Conservation (phyloP, 371 early-diverging fungal genomes). For the Rhizomucor pusillus region DNA sequence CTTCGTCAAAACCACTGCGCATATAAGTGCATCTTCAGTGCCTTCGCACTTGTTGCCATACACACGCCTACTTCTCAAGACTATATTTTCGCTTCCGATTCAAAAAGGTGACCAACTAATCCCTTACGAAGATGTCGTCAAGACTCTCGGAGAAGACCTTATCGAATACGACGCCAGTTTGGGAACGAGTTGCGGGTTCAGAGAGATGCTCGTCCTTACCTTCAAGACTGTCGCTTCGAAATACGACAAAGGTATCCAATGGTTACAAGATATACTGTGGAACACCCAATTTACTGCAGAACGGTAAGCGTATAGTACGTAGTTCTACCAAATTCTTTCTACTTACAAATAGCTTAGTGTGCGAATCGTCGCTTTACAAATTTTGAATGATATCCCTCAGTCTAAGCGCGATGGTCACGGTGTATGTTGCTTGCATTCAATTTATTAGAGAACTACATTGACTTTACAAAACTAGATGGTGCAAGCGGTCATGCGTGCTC, state of each 20-base stretch:
- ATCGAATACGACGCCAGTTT: slow-evolving; percentile 47
- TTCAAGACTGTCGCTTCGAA: slow-evolving; percentile 54
- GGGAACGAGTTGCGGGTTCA: slow-evolving; percentile 49
- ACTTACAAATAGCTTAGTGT: slow-evolving; percentile 18
- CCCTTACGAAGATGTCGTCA: slow-evolving; percentile 60
- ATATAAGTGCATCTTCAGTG: slow-evolving; percentile 45
- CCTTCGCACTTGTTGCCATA: slow-evolving; percentile 57
- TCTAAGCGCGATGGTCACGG: slow-evolving; percentile 60
- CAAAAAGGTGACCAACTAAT: slow-evolving; percentile 43
- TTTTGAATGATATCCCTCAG: slow-evolving; percentile 62
- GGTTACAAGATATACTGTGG: slow-evolving; percentile 65
- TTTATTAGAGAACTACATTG: neutral
- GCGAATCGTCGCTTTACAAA: slow-evolving; percentile 57
- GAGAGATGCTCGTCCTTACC: slow-evolving; percentile 47
- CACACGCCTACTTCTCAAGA: slow-evolving; percentile 53
- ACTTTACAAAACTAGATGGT: slow-evolving; percentile 44
- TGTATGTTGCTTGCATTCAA: slow-evolving; percentile 26
- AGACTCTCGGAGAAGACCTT: slow-evolving; percentile 57
- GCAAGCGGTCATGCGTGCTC: slow-evolving; percentile 41
- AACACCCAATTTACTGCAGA: slow-evolving; percentile 58
- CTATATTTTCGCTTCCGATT: slow-evolving; percentile 59
- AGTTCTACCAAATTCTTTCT: neutral
- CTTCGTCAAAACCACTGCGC: slow-evolving; percentile 54
- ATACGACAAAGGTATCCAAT: slow-evolving; percentile 53
- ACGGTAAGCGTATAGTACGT: slow-evolving; percentile 18